Percentiles rank a stretch among this genome's conserved stretches.
Evolutionary conservation across 2,329 filamentous ascomycete species (phyloP).

Genomic region (Sporothrix sp.): DNA sequence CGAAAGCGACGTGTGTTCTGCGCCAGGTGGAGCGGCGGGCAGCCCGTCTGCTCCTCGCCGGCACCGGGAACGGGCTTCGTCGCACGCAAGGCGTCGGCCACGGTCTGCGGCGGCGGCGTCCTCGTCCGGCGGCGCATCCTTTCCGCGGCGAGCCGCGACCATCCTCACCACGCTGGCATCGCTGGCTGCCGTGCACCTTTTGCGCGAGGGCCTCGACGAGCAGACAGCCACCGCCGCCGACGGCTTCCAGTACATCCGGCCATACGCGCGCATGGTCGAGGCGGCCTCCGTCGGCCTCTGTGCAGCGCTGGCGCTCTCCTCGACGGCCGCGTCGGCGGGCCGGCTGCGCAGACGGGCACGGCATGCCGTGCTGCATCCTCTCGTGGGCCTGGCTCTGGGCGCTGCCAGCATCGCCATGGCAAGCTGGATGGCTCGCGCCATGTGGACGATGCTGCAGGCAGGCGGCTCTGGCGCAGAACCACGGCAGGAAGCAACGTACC

Average conservation of each 20-base stretch:
- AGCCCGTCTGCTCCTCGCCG: no score
- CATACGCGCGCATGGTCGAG: conserved; percentile 12
- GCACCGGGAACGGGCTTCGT: background rate
- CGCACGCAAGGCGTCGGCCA: background rate
- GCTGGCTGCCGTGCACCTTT: background rate
- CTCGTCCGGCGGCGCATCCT: background rate
- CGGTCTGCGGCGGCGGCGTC: background rate
- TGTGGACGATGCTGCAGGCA: conserved; percentile 4
- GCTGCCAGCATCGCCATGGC: conserved; percentile 10
- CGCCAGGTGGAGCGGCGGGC: no score
- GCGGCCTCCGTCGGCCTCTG: conserved; percentile 12
- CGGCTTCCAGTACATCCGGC: background rate
- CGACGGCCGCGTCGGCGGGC: conserved; percentile 7
- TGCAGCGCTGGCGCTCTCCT: conserved; percentile 8
- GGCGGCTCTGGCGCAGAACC: no score
- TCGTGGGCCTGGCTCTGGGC: conserved; percentile 10
- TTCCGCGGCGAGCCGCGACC: background rate
- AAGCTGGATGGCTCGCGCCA: conserved; percentile 13
- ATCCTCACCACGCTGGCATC: background rate
- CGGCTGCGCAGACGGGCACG: conserved; percentile 2
- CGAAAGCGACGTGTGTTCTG: background rate
- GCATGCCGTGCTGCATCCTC: background rate
- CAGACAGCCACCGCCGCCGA: no score
- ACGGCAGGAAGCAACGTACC: background rate
- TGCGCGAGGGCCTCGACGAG: background rate